Evolutionary conservation across 2,329 filamentous ascomycete genomes (phyloP).

Genomic region (Trichoderma citrinoviride): DNA sequence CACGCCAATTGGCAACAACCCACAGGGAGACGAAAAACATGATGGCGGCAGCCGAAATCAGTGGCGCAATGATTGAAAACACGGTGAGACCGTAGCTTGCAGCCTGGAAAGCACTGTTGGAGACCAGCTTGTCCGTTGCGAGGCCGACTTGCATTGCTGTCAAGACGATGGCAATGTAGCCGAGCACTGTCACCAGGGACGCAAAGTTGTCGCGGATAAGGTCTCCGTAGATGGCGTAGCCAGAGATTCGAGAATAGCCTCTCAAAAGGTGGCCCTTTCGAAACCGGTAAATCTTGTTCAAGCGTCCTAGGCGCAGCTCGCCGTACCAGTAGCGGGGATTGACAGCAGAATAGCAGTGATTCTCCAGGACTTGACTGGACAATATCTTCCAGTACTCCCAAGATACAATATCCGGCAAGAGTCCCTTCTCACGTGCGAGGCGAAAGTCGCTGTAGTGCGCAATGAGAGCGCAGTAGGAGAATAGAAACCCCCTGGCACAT

Average conservation of each 20-base stretch:
- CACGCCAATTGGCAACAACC: neutral
- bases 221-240: constrained; percentile 36
- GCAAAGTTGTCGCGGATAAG: constrained; percentile 45
- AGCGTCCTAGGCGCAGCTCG: constrained; percentile 39
- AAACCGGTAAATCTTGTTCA: constrained; percentile 42
- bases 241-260: constrained; percentile 24
- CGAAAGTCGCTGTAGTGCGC: constrained; percentile 40
- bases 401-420: constrained; percentile 35
- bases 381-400: constrained; percentile 37
- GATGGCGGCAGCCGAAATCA: constrained; percentile 25
- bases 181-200: constrained; percentile 39
- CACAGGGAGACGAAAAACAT: neutral
- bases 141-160: constrained; percentile 51
- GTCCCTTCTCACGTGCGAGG: constrained; percentile 35
- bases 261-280: constrained; percentile 22
- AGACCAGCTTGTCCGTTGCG: constrained; percentile 34
- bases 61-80: constrained; percentile 44
- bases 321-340: constrained; percentile 41
- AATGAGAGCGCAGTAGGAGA: constrained; percentile 40
- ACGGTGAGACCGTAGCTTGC: constrained; percentile 49
- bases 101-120: constrained; percentile 40
- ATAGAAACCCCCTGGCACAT: constrained; percentile 39
- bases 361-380: constrained; percentile 26
- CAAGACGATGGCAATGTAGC: constrained; percentile 45
- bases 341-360: constrained; percentile 28